These are phyloP conservation scores for Pseudogymnoascus sp. DNA, from an alignment of 2,329 filamentous ascomycete genomes.

Conservation along the genomic window DNA sequence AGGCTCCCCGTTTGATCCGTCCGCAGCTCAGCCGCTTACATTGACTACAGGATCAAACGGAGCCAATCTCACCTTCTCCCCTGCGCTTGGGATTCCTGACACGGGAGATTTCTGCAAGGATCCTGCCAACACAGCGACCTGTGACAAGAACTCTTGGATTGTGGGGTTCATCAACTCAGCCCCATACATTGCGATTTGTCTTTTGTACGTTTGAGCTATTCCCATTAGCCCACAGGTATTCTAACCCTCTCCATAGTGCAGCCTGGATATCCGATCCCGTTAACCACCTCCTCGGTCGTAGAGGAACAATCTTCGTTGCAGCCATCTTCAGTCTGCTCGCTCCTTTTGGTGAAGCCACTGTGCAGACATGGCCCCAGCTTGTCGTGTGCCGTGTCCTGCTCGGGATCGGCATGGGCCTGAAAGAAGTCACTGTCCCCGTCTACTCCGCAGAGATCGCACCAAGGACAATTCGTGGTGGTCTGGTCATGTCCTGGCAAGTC, in stretches of 20 bases:
- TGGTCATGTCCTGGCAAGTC: constrained; percentile 80
- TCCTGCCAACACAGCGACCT: constrained; percentile 7
- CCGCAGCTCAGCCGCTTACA: constrained; percentile 44
- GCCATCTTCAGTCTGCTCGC: constrained; percentile 49
- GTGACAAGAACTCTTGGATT: constrained; percentile 35
- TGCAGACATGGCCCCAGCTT: constrained; percentile 51
- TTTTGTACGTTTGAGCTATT: constrained; percentile 22
- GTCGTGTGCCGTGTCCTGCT: constrained; percentile 46
- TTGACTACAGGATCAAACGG: constrained; percentile 39
- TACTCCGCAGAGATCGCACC: constrained; percentile 48
- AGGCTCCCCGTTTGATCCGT: constrained; percentile 31
- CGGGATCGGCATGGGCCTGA: constrained; percentile 53
- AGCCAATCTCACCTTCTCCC: constrained; percentile 33
- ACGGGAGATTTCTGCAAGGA: constrained; percentile 11
- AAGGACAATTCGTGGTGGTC: constrained; percentile 45
- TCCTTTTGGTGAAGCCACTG: constrained; percentile 50
- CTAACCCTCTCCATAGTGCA: constrained; percentile 38
- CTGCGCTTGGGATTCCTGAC: constrained; percentile 29
- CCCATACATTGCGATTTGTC: constrained; percentile 42
- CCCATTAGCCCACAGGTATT: constrained; percentile 13
- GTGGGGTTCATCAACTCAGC: constrained; percentile 51
- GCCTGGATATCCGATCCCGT: constrained; percentile 61
- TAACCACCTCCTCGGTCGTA: constrained; percentile 55
- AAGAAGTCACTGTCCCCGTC: constrained; percentile 39
- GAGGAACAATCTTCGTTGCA: constrained; percentile 66